Evolutionary conservation across 257 asterid species (phyloP), one percentile per base, ranked within the genome.

Genomic region (Capsicum chinense): DNA sequence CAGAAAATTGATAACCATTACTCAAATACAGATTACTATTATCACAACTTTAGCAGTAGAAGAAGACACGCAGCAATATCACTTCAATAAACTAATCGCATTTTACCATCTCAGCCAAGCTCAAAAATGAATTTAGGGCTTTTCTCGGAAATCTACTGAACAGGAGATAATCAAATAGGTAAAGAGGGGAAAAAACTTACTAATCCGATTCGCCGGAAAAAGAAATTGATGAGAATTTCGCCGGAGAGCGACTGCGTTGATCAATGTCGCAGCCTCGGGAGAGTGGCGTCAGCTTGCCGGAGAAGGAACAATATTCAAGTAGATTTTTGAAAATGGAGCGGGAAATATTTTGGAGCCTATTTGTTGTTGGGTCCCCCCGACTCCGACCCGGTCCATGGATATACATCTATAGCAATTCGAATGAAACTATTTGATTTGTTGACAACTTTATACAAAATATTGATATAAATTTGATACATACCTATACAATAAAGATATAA

Each of bases 271-370:
- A 47, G 35, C 59, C 17, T 5, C 10, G 80, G 79, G 17, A 71
- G 56, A 54, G 62, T 19, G 42, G 58, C 13, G 58, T 71, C n/a
- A 2, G 80, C 56, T 47, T 47, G 62, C 47, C 42, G 47, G 19
- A 50, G 12, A 74, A 37, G n/a, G 60, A 74, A 26, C 80, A 48
- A 6, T 50, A 50, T 52, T 44, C 3, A 7, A 50, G 80, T 74
- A 17, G 10, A 70, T 4, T 44, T 70, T 70, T 70, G 79, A 70
- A 70, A 73, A 47, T 73, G 59, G 59, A 47, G 80, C 80, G 80
- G 59, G 59, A 73, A 48, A 39, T 19, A n/a, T 71, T 44, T 71
- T 71, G 58, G 59, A n/a, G 80, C 11, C 56, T 42, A 16, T 44
- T 70, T 70, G 56, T 68, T 68, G 42, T 39, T 39, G 76, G 15